These are phyloP conservation scores for Microthyrium microscopicum DNA, from an alignment of 2,329 filamentous ascomycete species.

Conservation along the genomic window DNA sequence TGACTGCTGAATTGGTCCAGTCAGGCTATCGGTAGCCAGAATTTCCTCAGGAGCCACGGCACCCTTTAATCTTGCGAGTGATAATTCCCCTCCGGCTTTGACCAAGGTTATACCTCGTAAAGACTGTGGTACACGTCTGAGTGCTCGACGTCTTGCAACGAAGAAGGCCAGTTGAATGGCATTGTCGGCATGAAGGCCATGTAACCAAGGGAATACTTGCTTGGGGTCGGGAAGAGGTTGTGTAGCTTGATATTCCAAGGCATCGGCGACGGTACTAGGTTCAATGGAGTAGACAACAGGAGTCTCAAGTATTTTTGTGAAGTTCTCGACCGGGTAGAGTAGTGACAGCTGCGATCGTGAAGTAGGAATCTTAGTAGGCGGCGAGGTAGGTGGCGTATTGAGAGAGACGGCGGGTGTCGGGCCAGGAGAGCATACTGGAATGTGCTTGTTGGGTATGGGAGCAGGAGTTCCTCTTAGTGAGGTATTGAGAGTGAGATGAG, in stretches of 20 bases:
- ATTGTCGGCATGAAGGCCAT: conserved; percentile 80
- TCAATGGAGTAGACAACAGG: conserved; percentile 58
- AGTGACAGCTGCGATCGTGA: conserved; percentile 29
- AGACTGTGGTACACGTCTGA: conserved; percentile 56
- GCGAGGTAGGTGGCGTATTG: conserved; percentile 23
- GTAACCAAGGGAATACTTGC: conserved; percentile 90
- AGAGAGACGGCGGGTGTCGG: conserved; percentile 36
- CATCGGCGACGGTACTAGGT: conserved; percentile 49
- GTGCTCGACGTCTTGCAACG: conserved; percentile 53
- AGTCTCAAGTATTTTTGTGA: conserved; percentile 36
- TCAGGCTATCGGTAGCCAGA: conserved; percentile 31
- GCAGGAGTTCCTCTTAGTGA: conserved; percentile 39
- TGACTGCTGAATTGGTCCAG: conserved; percentile 22
- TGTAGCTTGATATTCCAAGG: conserved; percentile 57
- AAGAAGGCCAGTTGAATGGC: conserved; percentile 85
- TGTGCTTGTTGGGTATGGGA: conserved; percentile 68
- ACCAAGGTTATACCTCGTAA: conserved; percentile 70
- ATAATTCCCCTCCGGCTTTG: conserved; percentile 72
- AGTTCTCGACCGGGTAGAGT: conserved; percentile 55
- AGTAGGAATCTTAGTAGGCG: conserved; percentile 10
- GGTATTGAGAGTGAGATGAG: conserved; percentile 39
- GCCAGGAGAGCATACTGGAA: conserved; percentile 77
- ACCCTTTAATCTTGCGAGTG: conserved; percentile 62
- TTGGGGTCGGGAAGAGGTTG: conserved; percentile 72
- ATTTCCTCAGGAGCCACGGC: conserved; percentile 73